These are phyloP conservation scores for Lanzia echinophila DNA, from an alignment of 2,329 filamentous ascomycete species.

Conservation along the genomic window DNA sequence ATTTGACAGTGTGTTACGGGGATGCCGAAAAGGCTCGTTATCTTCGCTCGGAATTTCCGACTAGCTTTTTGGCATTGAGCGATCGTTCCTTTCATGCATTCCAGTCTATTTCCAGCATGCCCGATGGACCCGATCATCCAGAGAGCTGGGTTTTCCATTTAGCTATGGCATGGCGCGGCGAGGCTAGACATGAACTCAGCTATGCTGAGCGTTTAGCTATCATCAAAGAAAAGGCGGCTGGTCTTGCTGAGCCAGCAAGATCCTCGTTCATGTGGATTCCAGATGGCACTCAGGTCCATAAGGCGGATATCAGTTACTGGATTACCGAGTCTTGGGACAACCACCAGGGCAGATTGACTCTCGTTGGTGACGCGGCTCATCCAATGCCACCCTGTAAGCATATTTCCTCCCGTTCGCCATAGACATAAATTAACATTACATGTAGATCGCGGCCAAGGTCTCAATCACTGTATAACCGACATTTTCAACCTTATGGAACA, in stretches of 20 bases:
- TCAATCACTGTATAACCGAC: neutral
- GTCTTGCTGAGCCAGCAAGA: neutral
- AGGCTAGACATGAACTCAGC: neutral
- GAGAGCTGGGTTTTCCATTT: neutral
- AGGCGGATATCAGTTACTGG: conserved; percentile 34
- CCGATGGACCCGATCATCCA: neutral
- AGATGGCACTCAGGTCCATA: conserved; percentile 28
- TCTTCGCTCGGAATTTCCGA: neutral
- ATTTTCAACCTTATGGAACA: neutral
- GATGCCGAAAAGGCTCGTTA: neutral
- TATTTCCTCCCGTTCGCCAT: neutral
- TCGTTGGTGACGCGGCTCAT: neutral
- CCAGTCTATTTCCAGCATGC: neutral
- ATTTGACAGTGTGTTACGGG: neutral
- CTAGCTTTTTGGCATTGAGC: neutral
- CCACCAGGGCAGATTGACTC: neutral
- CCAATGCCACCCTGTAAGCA: conserved; percentile 1
- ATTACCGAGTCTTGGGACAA: neutral
- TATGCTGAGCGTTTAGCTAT: neutral
- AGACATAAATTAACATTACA: neutral
- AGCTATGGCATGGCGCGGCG: neutral
- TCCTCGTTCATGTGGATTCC: neutral
- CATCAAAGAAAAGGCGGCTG: neutral
- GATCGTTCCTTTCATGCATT: neutral
- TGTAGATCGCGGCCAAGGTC: conserved; percentile 2